Evolutionary conservation across 2,329 filamentous ascomycete species (phyloP).

Genomic region (Trichophyton simii): DNA sequence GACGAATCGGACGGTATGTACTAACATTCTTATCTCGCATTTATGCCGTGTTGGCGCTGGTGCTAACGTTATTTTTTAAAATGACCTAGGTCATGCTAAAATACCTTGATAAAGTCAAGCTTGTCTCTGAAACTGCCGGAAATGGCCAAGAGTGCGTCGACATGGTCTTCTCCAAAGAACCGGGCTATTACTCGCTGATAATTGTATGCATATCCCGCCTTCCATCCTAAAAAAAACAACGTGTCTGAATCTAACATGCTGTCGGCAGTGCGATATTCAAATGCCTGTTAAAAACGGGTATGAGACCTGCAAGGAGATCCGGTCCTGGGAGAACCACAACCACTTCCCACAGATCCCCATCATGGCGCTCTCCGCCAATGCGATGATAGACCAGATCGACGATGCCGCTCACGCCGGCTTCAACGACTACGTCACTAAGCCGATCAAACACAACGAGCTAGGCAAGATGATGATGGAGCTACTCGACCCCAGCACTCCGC

Average conservation of each 20-base stretch:
- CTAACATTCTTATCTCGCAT: not conserved
- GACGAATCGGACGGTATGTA: constrained; percentile 36
- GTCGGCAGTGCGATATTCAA: constrained; percentile 36
- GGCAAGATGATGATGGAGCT: constrained; percentile 40
- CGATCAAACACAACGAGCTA: constrained; percentile 38
- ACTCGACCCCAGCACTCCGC: constrained; percentile 31
- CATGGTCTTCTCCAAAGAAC: constrained; percentile 36
- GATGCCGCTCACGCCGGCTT: constrained; percentile 36
- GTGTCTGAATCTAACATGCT: not conserved
- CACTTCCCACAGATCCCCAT: constrained; percentile 37
- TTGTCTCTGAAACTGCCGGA: constrained; percentile 34
- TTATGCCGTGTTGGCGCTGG: not conserved
- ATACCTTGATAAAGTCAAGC: constrained; percentile 37
- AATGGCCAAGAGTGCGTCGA: constrained; percentile 38
- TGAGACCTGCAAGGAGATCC: constrained; percentile 36
- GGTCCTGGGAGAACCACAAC: constrained; percentile 34
- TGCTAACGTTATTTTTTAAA: constrained; percentile 13
- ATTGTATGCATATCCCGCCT: constrained; percentile 28
- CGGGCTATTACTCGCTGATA: constrained; percentile 38
- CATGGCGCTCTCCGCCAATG: constrained; percentile 39
- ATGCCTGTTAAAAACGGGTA: constrained; percentile 41
- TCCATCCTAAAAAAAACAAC: not conserved
- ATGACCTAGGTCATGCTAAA: constrained; percentile 34
- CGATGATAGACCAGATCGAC: constrained; percentile 39
- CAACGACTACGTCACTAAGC: constrained; percentile 40